phyloP scores from a whole-genome alignment of 352 stramenopile genomes.

The Globisporangium barbulae region DNA sequence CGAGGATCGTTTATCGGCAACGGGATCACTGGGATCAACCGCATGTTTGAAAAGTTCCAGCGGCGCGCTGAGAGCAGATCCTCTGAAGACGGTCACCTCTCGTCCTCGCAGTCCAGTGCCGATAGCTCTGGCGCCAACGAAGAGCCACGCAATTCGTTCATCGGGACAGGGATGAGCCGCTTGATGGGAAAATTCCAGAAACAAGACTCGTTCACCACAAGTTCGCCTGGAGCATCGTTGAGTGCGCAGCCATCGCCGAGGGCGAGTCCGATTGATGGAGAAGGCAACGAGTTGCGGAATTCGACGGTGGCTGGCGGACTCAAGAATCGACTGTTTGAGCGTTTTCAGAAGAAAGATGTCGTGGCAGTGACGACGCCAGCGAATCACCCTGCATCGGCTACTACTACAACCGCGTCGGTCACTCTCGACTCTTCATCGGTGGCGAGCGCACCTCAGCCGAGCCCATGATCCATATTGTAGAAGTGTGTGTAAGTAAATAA shows the following conservation, averaged over 20 bases:
- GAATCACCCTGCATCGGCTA: background rate
- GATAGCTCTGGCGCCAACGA: slow-evolving; percentile 16
- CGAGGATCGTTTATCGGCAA: slow-evolving; percentile 4
- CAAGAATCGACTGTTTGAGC: slow-evolving; percentile 4
- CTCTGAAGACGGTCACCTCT: slow-evolving; percentile 6
- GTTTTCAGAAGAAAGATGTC: slow-evolving; percentile 12
- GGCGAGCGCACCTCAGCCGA: background rate
- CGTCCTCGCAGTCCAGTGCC: slow-evolving; percentile 8
- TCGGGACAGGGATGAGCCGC: slow-evolving; percentile 3
- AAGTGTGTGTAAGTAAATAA: no score
- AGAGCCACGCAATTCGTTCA: slow-evolving; percentile 13
- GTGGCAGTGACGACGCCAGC: no score
- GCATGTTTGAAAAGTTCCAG: slow-evolving; percentile 10
- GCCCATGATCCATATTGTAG: background rate
- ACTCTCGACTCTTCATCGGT: background rate
- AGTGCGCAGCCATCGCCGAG: slow-evolving; percentile 7
- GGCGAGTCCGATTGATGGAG: background rate
- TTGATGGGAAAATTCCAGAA: slow-evolving; percentile 23
- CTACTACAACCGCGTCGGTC: background rate
- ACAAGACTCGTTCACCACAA: slow-evolving; percentile 7
- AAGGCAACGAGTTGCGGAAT: background rate
- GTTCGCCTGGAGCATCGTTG: background rate
- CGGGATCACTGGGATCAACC: background rate
- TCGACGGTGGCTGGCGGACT: slow-evolving; percentile 1
- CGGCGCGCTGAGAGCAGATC: background rate